Evolutionary conservation across 1,139 yeast species (phyloP).

Genomic region (Taphrina pruni): DNA sequence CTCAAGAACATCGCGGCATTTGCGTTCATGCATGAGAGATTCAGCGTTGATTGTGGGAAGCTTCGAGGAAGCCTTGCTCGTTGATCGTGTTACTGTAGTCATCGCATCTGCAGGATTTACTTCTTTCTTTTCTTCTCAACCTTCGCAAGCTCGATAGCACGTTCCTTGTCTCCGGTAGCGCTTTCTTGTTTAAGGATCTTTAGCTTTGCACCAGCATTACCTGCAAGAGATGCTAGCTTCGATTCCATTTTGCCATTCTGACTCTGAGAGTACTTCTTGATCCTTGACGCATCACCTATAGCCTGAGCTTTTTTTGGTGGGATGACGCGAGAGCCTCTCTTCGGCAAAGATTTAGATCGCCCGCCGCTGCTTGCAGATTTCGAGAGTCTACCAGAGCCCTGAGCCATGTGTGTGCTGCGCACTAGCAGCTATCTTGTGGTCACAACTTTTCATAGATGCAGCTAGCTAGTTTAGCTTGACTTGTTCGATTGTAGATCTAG

Average conservation of each 20-base stretch:
- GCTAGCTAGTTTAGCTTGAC: no score
- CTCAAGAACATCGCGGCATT: no score
- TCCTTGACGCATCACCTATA: conserved; percentile 25
- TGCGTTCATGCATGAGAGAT: no score
- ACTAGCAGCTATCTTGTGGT: background rate
- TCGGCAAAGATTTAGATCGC: conserved; percentile 26
- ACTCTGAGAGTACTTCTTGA: conserved; percentile 37
- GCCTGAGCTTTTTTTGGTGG: conserved; percentile 35
- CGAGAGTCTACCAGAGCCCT: conserved; percentile 28
- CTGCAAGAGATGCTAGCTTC: conserved; percentile 35
- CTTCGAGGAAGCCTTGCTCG: no score
- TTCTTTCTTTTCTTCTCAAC: conserved; percentile 36
- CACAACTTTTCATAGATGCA: background rate
- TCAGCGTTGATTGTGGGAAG: no score
- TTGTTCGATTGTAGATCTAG: no score
- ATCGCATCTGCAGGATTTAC: background rate
- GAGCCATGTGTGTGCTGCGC: conserved; percentile 16
- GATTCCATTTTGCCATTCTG: conserved; percentile 41
- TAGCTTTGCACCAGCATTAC: conserved; percentile 39
- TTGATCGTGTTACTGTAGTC: background rate
- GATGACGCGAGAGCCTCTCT: conserved; percentile 38
- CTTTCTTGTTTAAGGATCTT: conserved; percentile 36
- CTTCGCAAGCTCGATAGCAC: conserved; percentile 37
- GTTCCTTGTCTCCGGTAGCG: conserved; percentile 37
- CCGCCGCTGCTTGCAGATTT: conserved; percentile 21